Conservation (phyloP, 805 yeast genomes). For the Isabelozyma pseudorhagii region DNA sequence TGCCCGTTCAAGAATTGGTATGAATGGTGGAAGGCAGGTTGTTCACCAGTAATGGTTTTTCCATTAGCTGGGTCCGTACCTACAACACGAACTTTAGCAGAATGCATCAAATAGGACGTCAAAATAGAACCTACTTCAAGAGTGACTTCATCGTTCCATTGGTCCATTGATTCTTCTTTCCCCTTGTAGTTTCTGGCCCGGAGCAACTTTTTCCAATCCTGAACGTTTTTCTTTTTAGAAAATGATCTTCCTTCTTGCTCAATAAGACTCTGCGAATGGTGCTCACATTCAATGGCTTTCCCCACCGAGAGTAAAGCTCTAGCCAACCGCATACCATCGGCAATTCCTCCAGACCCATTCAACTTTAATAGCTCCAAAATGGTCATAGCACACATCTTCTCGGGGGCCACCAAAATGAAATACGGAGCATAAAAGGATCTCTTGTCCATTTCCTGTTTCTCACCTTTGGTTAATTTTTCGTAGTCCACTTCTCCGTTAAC, state of each 20-base stretch:
- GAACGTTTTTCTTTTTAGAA: conserved; percentile 42
- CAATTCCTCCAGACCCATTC: conserved; percentile 57
- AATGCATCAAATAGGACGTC: conserved; percentile 70
- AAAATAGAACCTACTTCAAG: conserved; percentile 81
- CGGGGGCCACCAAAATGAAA: conserved; percentile 66
- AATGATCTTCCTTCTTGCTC: conserved; percentile 54
- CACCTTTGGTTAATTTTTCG: conserved; percentile 12
- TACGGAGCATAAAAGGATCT: conserved; percentile 74
- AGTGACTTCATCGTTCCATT: conserved; percentile 26
- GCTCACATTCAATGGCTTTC: conserved; percentile 80
- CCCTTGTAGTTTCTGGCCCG: conserved; percentile 14
- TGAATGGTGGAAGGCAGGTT: conserved; percentile 89
- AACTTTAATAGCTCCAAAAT: conserved; percentile 77
- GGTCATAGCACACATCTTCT: conserved; percentile 78
- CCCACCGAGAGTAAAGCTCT: conserved; percentile 81
- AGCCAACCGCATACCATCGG: conserved; percentile 81
- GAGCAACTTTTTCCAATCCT: conserved; percentile 45
- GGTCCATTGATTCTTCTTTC: background rate
- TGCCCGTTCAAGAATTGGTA: conserved; percentile 79
- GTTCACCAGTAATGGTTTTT: conserved; percentile 59
- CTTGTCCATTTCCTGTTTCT: conserved; percentile 24
- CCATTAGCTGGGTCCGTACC: conserved; percentile 83
- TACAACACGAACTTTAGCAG: conserved; percentile 75
- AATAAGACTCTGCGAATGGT: conserved; percentile 63
- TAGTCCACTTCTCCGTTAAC: conserved; percentile 22